phyloP scores from a whole-genome alignment of 129 eudicot genomes.

The Logfia minima region DNA sequence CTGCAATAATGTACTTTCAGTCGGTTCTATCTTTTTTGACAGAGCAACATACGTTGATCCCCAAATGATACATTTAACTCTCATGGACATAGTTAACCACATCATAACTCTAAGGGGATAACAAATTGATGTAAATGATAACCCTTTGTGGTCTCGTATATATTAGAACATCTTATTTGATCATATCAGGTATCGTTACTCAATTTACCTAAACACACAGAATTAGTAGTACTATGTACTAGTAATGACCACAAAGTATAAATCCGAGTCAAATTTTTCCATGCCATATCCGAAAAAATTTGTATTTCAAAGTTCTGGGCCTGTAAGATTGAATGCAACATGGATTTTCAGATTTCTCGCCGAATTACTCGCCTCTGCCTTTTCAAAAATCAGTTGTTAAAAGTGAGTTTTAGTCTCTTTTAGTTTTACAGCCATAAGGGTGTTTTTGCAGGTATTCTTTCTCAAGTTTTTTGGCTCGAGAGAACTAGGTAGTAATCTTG shows the following conservation, averaged over 20 bases:
- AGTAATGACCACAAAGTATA: too few relatives aligned
- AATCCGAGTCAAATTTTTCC: not conserved
- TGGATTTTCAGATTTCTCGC: not conserved
- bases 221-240: not conserved
- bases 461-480: slow-evolving; percentile 1
- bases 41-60: not conserved
- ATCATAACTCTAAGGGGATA: not conserved
- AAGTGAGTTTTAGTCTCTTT: slow-evolving; percentile 29
- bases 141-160: not conserved
- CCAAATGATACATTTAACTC: not conserved
- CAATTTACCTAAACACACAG: not conserved
- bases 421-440: slow-evolving; percentile 10
- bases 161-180: not conserved
- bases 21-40: not conserved
- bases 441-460: slow-evolving; percentile 7
- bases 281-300: not conserved
- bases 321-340: slow-evolving; percentile 42
- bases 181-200: not conserved
- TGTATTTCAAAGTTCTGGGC: slow-evolving; percentile 61
- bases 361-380: not conserved
- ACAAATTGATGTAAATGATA: too few relatives aligned
- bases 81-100: not conserved
- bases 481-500: slow-evolving; percentile 18
- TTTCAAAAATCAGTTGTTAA: slow-evolving; percentile 34
- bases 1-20: not conserved